A percentile compares a stretch with the other conserved stretches of the same genome.
phyloP scores from a whole-genome alignment of 2,329 filamentous ascomycete genomes.

The Onygenales sp. region DNA sequence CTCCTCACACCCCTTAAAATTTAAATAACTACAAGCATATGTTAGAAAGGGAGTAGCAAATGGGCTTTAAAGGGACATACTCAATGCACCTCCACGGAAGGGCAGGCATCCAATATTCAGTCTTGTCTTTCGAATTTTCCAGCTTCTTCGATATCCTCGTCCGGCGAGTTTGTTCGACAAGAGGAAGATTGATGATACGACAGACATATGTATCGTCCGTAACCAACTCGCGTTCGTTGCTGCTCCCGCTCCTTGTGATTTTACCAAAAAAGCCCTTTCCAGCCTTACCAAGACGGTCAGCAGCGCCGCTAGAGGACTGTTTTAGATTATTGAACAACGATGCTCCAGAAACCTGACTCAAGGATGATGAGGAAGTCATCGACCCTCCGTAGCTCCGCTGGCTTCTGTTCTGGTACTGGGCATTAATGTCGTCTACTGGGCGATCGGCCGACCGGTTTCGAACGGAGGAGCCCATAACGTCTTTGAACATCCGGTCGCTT shows the following conservation, averaged over 20 bases:
- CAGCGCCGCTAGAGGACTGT: constrained; percentile 62
- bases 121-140: constrained; percentile 84
- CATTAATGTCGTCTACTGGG: constrained; percentile 12
- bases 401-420: constrained; percentile 23
- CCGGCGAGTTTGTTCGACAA: constrained; percentile 80
- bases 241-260: constrained; percentile 58
- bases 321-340: constrained; percentile 65
- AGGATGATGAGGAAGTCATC: constrained; percentile 36
- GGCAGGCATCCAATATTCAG: constrained; percentile 97
- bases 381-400: constrained; percentile 24
- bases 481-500: constrained; percentile 58
- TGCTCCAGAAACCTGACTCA: constrained; percentile 39
- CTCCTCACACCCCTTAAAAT: constrained; percentile 87
- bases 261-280: constrained; percentile 79
- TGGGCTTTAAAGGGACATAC: constrained; percentile 31
- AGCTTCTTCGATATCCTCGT: constrained; percentile 86
- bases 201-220: constrained; percentile 78
- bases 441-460: constrained; percentile 70
- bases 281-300: constrained; percentile 60
- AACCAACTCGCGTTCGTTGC: constrained; percentile 53
- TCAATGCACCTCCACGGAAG: constrained; percentile 94
- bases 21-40: constrained; percentile 55
- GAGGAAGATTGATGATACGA: constrained; percentile 74
- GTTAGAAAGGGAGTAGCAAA: not conserved
- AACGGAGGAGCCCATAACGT: constrained; percentile 54